These are phyloP conservation scores for Hypoxylon sp. DNA, from an alignment of 2,329 filamentous ascomycete genomes.

Conservation along the genomic window DNA sequence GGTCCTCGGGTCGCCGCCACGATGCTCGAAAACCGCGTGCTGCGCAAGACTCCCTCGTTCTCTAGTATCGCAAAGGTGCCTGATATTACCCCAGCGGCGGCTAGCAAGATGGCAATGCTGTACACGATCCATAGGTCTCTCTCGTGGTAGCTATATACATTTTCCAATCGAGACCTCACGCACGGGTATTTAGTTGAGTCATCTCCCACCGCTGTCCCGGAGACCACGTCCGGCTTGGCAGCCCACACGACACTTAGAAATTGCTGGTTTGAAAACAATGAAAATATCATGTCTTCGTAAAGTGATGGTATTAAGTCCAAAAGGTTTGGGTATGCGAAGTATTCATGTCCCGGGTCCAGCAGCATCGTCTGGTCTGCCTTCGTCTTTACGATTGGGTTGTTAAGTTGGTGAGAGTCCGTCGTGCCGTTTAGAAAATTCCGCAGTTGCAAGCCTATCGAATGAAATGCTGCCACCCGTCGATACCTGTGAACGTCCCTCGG, in stretches of 20 bases:
- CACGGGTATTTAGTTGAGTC: slow-evolving; percentile 52
- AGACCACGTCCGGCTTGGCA: slow-evolving; percentile 45
- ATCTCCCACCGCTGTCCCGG: slow-evolving; percentile 44
- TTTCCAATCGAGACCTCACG: slow-evolving; percentile 51
- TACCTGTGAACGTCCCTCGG: slow-evolving; percentile 49
- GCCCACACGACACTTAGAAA: slow-evolving; percentile 56
- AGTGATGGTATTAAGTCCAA: slow-evolving; percentile 49
- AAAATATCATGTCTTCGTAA: slow-evolving; percentile 57
- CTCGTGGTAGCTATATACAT: slow-evolving; percentile 53
- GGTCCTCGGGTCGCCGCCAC: slow-evolving; percentile 59
- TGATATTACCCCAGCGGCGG: slow-evolving; percentile 49
- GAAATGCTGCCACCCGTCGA: slow-evolving; percentile 53
- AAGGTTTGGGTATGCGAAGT: slow-evolving; percentile 51
- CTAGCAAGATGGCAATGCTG: slow-evolving; percentile 50
- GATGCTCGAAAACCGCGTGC: slow-evolving; percentile 58
- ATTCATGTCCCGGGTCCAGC: slow-evolving; percentile 54
- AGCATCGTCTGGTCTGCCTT: slow-evolving; percentile 60
- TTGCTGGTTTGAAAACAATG: slow-evolving; percentile 55
- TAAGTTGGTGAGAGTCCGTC: slow-evolving; percentile 48
- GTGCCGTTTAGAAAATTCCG: slow-evolving; percentile 54
- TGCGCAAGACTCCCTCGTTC: slow-evolving; percentile 55
- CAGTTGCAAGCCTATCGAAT: slow-evolving; percentile 53
- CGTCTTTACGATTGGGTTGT: slow-evolving; percentile 49
- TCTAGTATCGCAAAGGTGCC: slow-evolving; percentile 55
- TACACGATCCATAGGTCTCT: slow-evolving; percentile 57